A percentile compares a stretch with the other conserved stretches of the same genome.
These are phyloP conservation scores for Copromyces sp. DNA, from an alignment of 495 filamentous ascomycete genomes.

Conservation along the genomic window DNA sequence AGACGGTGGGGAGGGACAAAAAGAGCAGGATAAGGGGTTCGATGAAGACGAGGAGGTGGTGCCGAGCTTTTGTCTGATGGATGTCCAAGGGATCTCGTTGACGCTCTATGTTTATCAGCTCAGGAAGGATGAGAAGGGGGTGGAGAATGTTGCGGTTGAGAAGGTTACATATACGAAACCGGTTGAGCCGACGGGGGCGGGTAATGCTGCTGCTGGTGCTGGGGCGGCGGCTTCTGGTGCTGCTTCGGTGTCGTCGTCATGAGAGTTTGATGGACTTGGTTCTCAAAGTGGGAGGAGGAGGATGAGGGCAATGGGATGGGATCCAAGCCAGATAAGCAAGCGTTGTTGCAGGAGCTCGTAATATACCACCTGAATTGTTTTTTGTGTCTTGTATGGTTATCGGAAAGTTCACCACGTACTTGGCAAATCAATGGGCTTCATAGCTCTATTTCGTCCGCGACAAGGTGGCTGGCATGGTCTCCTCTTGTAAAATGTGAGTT, in stretches of 20 bases:
- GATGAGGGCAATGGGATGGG: not conserved
- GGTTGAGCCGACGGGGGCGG: constrained; percentile 36
- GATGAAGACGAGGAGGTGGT: constrained; percentile 67
- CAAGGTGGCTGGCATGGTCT: not conserved
- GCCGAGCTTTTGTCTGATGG: constrained; percentile 98
- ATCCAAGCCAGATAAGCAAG: not conserved
- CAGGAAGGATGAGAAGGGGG: constrained; percentile 77
- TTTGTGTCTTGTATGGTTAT: not conserved
- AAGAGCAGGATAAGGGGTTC: constrained; percentile 34
- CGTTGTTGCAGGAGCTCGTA: not conserved
- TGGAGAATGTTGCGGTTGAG: constrained; percentile 88
- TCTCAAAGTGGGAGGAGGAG: not conserved
- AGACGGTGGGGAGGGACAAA: constrained; percentile 5
- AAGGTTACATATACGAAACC: constrained; percentile 97
- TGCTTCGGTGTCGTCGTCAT: not conserved
- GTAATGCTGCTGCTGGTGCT: not conserved
- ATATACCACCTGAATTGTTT: not conserved
- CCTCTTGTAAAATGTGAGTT: not conserved
- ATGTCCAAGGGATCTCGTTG: constrained; percentile 96
- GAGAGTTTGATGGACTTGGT: not conserved
- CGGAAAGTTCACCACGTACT: not conserved
- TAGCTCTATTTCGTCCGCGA: not conserved
- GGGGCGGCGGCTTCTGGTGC: not conserved
- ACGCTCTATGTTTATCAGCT: constrained; percentile 97
- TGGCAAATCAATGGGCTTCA: not conserved